A percentile compares a stretch with the other conserved stretches of the same genome.
Evolutionary conservation across 1,139 yeast genomes (phyloP).

Genomic region (Nakaseomyces glabratus): DNA sequence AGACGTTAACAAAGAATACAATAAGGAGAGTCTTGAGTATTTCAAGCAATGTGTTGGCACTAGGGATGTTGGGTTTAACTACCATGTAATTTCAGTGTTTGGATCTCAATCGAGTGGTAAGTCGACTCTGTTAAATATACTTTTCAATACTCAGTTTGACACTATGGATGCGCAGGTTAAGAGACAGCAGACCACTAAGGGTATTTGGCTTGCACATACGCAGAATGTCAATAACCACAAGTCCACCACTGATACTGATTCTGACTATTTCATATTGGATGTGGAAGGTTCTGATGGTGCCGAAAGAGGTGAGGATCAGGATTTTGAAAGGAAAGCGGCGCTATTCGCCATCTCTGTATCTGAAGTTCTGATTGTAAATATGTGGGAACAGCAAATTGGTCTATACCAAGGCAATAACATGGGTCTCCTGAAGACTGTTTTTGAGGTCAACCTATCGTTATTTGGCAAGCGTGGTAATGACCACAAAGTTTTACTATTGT

Average conservation of each 20-base stretch:
- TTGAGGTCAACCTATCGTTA: slow-evolving; percentile 83
- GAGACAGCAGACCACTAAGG: slow-evolving; percentile 87
- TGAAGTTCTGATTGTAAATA: slow-evolving; percentile 80
- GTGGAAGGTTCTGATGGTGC: slow-evolving; percentile 98
- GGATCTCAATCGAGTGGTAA: slow-evolving; percentile 97
- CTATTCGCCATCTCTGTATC: slow-evolving; percentile 88
- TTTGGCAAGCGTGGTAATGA: slow-evolving; percentile 37
- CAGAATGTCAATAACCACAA: slow-evolving; percentile 34
- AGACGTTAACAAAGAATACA: slow-evolving; percentile 66
- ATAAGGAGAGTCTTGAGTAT: slow-evolving; percentile 31
- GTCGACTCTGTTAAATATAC: slow-evolving; percentile 74
- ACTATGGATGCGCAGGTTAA: slow-evolving; percentile 74
- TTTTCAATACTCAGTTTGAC: slow-evolving; percentile 81
- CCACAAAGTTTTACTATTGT: slow-evolving; percentile 67
- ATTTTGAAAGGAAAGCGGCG: slow-evolving; percentile 93
- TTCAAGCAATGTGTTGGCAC: slow-evolving; percentile 31
- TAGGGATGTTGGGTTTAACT: slow-evolving; percentile 52
- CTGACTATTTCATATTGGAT: slow-evolving; percentile 60
- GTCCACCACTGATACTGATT: slow-evolving; percentile 14
- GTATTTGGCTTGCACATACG: slow-evolving; percentile 84
- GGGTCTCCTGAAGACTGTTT: slow-evolving; percentile 90
- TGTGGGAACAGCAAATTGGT: slow-evolving; percentile 97
- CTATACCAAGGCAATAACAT: slow-evolving; percentile 95
- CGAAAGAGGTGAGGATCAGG: slow-evolving; percentile 97
- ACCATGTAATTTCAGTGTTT: slow-evolving; percentile 89